phyloP scores from a whole-genome alignment of 352 stramenopile species.

The Phytophthora hibernalis region DNA sequence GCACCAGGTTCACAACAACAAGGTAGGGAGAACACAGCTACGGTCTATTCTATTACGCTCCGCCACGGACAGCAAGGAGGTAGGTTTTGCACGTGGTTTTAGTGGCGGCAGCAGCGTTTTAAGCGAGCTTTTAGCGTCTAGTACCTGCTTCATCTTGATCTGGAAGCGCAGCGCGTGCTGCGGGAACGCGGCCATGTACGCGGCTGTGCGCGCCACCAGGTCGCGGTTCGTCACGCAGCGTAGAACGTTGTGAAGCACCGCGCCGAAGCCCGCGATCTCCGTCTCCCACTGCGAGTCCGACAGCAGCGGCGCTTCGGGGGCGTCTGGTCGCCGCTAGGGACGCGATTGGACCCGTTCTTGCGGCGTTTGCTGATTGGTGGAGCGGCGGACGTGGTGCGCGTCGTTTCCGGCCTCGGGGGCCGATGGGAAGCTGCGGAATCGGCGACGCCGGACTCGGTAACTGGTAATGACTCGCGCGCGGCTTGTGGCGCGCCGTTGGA shows the following conservation, averaged over 20 bases:
- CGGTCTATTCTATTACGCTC: slow-evolving; percentile 44
- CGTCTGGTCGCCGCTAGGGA: slow-evolving; percentile 23
- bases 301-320: slow-evolving; percentile 49
- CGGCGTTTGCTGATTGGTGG: slow-evolving; percentile 24
- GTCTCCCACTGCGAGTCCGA: slow-evolving; percentile 72
- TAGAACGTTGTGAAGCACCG: slow-evolving; percentile 77
- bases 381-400: slow-evolving; percentile 15
- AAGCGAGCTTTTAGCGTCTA: slow-evolving; percentile 27
- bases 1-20: not conserved
- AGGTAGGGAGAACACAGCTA: slow-evolving; percentile 12
- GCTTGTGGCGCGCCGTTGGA: slow-evolving; percentile 3
- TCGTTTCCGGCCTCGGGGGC: slow-evolving; percentile 18
- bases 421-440: slow-evolving; percentile 14
- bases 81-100: slow-evolving; percentile 2
- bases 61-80: slow-evolving; percentile 10
- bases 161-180: slow-evolving; percentile 82
- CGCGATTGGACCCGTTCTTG: slow-evolving; percentile 21
- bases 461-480: slow-evolving; percentile 9
- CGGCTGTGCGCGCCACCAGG: slow-evolving; percentile 77
- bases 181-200: slow-evolving; percentile 76
- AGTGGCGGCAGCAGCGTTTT: slow-evolving; percentile 28
- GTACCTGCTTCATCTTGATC: slow-evolving; percentile 91
- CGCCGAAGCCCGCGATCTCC: slow-evolving; percentile 80
- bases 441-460: slow-evolving; percentile 7
- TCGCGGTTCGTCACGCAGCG: slow-evolving; percentile 72